Evolutionary conservation across 2,329 filamentous ascomycete species (phyloP), one percentile per base, ranked within the genome.

Genomic region (Thermochaetoides dissita): DNA sequence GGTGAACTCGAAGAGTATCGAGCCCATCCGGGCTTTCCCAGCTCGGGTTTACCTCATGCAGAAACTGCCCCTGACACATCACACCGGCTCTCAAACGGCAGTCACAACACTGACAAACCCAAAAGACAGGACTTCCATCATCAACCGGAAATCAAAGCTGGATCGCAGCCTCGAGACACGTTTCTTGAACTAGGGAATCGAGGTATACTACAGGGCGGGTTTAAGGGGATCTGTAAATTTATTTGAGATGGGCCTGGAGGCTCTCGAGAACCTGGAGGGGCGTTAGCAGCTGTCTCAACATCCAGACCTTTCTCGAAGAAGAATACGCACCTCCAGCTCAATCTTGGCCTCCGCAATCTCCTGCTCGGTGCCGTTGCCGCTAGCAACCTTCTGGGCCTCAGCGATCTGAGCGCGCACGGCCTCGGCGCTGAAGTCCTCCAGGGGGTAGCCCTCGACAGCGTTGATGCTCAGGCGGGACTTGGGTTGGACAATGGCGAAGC

Each of bases 261-360:
- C 76, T 84, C 75, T 91, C 84, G 56, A 91, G 73, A 58, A 89
- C 81, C 83, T 88, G 51, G 8, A 35, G 36, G 10, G 17, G 24
- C 32, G 57, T 73, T 57, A 74, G 63, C 47, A 53, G 33, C n/a
- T 30, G 36, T 17, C 30, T 0, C 11, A 36, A 38, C 8, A 6
- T 24, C 10, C 10, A 35, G 17, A 24, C 17, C 17, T 24, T 34
- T 35, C 8, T 32, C 17, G 10, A 12, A 1, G 7, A 10, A 38
- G 38, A 2, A 32, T 39, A 55, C 63, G 62, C 67, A 94, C 89
- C 86, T 98, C 91, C 55, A 98, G 70, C 76, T 96, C 89, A 63
- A 98, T 89, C 79, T 95, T 96, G 54, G 91, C 91, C 79, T 98
- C 91, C 52, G 89, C 89, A 67, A 96, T 84, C 61, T 96, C 91